phyloP scores from a whole-genome alignment of 306 rosid species.

The Begonia loranthoides region DNA sequence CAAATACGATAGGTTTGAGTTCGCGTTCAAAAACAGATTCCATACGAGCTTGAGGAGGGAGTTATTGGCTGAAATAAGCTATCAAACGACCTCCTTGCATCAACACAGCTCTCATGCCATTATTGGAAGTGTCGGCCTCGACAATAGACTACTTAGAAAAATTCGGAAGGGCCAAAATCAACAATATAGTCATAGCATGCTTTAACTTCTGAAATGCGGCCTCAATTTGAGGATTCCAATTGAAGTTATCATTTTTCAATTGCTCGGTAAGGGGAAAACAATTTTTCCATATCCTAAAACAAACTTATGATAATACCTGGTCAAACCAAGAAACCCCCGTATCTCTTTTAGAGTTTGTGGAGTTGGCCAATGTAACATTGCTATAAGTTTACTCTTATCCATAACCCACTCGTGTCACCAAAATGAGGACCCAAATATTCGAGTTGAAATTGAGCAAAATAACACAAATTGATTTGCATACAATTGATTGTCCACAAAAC shows the following conservation, averaged over 20 bases:
- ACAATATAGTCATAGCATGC: background rate
- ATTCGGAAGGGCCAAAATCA: background rate
- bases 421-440: constrained; percentile 3
- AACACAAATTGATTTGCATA: background rate
- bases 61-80: background rate
- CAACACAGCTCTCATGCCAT: too few relatives aligned
- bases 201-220: background rate
- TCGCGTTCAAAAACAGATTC: too few relatives aligned
- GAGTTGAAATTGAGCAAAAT: rapidly evolving
- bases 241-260: too few relatives aligned
- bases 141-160: too few relatives aligned
- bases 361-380: background rate
- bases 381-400: background rate
- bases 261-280: background rate
- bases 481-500: background rate
- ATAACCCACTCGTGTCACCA: background rate
- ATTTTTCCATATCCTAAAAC: background rate
- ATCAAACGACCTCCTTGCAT: too few relatives aligned
- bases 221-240: background rate
- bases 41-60: too few relatives aligned
- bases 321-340: background rate
- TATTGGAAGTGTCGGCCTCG: too few relatives aligned
- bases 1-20: too few relatives aligned
- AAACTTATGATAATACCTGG: too few relatives aligned
- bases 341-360: background rate